Evolutionary conservation across 2,329 filamentous ascomycete genomes (phyloP), one percentile per base, ranked within the genome.

Genomic region (Trichoderma hamatum): DNA sequence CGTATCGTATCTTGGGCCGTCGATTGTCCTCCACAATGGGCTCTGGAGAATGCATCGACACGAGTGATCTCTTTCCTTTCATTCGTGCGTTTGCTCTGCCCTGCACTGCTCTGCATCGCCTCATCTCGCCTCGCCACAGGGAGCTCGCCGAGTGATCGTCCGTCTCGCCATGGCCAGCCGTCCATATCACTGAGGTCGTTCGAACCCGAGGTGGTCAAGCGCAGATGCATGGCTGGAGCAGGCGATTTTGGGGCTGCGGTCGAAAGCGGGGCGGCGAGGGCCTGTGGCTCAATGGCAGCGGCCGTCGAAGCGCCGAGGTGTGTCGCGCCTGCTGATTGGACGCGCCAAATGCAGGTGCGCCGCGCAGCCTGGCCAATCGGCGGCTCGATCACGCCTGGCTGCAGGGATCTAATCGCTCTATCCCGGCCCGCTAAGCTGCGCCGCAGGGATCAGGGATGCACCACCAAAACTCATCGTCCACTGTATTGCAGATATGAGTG

Each of bases 251-350:
- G 70, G 74, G 71, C 72, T 74, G 75, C 73, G 72, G 73, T 75
- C 70, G 71, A 74, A 70, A 74, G 77, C 72, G 76, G 76, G 74
- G 70, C 75, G 32, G 59, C 51, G 49, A 58, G 58, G 49, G 60
- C 36, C 67, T 65, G 69, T 73, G 73, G 72, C 73, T 75, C 77
- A 79, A 79, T 79, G 69, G 76, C 74, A 75, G 72, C 71, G 70
- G 74, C 70, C 70, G 73, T 76, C 70, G 72, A 77, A 79, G 77
- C 77, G 77, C 77, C 77, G 72, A 78, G 59, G 68, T 74, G 71
- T 72, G 73, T 75, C 76, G 74, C 70, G 74, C 71, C 67, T 73
- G 70, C 68, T 72, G 73, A 83, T 83, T 83, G 81, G 82, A 67
- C 72, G 72, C 49, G 65, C 67, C 68, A 73, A 67, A 70, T 74